Evolutionary conservation across 2,329 filamentous ascomycete genomes (phyloP), one percentile per base, ranked within the genome.

Genomic region (Hansfordia pulvinata): DNA sequence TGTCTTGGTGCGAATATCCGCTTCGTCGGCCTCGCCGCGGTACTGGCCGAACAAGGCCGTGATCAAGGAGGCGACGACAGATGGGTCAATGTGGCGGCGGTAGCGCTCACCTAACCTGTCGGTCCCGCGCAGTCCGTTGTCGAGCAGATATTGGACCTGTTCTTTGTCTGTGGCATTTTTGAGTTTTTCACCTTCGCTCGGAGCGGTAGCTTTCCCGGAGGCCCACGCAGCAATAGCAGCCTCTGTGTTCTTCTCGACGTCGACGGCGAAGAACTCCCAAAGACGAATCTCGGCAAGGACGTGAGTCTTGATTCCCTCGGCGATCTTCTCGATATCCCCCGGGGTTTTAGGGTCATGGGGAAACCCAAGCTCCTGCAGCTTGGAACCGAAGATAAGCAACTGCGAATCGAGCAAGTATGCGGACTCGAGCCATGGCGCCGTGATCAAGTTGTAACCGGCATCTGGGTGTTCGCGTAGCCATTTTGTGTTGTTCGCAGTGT

Each of bases 381-480:
- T 76, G 20, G 63, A 71, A 43, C 93, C 76, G n/a, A 96, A 62
- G 32, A 84, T 80, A 10, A 93, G 60, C 27, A 76, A 54, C 39
- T 64, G 60, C 7, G 65, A 66, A 41, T 76, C 71, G 4, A 76
- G 60, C 27, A 71, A 50, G 37, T 68, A 72, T 3, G 75, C 75
- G 8, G 73, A 62, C 43, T 77, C 64, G 10, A 80, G 52, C 70
- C 74, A 78, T 1, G 90, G 90, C 1, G 90, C 86, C 1, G 88
- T 96, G 20, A 76, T 75, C 36, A 93, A 62, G 49, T 92, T 98
- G 64, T 98, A 98, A 10, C 90, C 90, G 23, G 85, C 80, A 41
- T 98, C 90, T 0, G 92, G 90, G 45, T 98, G 88, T 33, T 92
- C 79, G 46, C 92, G 67, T 8, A 98, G 67, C 90, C 90, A 98